These are phyloP conservation scores for Mucor indicus DNA, from an alignment of 371 early-diverging fungal genomes.

Conservation along the genomic window DNA sequence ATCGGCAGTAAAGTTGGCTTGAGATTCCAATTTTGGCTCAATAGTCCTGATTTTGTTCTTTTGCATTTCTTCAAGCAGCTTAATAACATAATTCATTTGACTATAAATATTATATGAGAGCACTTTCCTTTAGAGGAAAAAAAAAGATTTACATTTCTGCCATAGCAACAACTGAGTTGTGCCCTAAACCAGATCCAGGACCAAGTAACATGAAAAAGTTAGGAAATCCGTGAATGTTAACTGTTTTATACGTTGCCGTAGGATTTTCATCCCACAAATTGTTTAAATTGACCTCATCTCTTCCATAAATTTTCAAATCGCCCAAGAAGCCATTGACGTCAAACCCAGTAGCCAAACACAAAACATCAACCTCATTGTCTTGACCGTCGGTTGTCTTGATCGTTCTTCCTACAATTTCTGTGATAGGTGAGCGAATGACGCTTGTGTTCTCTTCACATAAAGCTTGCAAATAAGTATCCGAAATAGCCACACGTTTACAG, in stretches of 20 bases:
- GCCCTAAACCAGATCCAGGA: conserved; percentile 37
- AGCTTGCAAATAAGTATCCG: conserved; percentile 48
- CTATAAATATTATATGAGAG: neutral
- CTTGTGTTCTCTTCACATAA: conserved; percentile 43
- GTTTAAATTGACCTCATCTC: conserved; percentile 11
- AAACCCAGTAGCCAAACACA: conserved; percentile 68
- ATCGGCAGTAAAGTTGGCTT: conserved; percentile 7
- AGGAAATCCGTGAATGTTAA: conserved; percentile 30
- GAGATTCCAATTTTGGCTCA: conserved; percentile 13
- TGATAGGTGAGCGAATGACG: conserved; percentile 39
- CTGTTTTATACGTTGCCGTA: conserved; percentile 26
- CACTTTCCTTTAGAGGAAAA: neutral
- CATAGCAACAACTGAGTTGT: conserved; percentile 32
- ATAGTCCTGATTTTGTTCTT: conserved; percentile 11
- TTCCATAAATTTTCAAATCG: conserved; percentile 24
- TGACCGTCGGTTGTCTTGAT: conserved; percentile 39
- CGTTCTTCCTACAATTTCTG: conserved; percentile 34
- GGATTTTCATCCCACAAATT: conserved; percentile 14
- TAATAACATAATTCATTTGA: conserved; percentile 16
- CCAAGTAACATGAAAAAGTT: conserved; percentile 45
- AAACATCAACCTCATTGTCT: conserved; percentile 43
- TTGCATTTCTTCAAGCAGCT: conserved; percentile 14
- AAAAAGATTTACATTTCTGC: conserved; percentile 20
- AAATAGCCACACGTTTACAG: conserved; percentile 57
- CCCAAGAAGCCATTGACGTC: conserved; percentile 36